These are phyloP conservation scores for Wickerhamiella nectarea DNA, from an alignment of 805 yeast genomes.

Conservation along the genomic window DNA sequence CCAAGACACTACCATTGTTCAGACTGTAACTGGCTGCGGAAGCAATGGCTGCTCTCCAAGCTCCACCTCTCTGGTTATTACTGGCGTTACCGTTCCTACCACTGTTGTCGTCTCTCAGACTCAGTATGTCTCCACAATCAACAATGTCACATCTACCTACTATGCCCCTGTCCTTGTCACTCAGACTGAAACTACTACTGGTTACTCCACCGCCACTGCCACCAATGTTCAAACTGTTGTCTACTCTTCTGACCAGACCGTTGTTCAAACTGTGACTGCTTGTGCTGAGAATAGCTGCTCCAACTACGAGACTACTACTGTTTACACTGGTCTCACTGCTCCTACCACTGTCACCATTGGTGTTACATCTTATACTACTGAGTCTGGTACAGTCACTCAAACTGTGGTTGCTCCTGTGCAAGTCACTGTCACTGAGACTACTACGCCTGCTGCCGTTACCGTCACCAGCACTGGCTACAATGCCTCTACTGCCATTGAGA, in stretches of 20 bases:
- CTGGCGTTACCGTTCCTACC: conserved; percentile 7
- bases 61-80: conserved; percentile 4
- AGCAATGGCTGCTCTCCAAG: background rate
- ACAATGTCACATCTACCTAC: conserved; percentile 7
- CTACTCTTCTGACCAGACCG: conserved; percentile 2
- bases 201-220: conserved; percentile 7
- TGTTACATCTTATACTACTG: background rate
- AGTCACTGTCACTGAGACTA: conserved; percentile 5
- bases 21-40: conserved; percentile 9
- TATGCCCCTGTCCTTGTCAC: conserved; percentile 8
- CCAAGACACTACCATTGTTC: conserved; percentile 2
- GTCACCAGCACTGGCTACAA: background rate
- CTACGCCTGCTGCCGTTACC: background rate
- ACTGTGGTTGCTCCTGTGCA: conserved; percentile 8
- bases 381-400: conserved; percentile 6
- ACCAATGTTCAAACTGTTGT: conserved; percentile 5
- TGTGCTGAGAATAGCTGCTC: conserved; percentile 1
- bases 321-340: conserved; percentile 2
- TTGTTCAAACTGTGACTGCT: conserved; percentile 6
- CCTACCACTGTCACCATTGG: conserved; percentile 8
- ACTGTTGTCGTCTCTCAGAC: conserved; percentile 7
- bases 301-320: conserved; percentile 2
- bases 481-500: background rate
- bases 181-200: conserved; percentile 7
- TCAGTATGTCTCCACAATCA: background rate